phyloP scores from a whole-genome alignment of 352 stramenopile genomes.

The Globisporangium orthogonon region DNA sequence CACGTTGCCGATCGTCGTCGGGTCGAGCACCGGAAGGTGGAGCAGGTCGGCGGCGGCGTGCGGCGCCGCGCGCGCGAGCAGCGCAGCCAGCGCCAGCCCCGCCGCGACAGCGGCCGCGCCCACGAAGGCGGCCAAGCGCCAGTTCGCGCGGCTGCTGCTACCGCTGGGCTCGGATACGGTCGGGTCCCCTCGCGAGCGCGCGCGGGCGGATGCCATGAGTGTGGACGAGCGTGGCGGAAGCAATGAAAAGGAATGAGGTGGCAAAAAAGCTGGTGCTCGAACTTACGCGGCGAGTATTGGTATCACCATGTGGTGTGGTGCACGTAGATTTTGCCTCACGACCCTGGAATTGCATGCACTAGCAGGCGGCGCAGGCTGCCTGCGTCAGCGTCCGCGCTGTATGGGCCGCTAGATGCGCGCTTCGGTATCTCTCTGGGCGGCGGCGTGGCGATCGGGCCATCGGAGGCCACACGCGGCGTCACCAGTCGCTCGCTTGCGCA shows the following conservation, averaged over 20 bases:
- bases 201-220: slow-evolving; percentile 13
- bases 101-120: neutral
- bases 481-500: too few species aligned
- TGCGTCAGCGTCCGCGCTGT: too few species aligned
- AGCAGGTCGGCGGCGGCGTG: slow-evolving; percentile 6
- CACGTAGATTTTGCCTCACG: too few species aligned
- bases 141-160: neutral
- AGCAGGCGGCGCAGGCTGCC: too few species aligned
- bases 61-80: slow-evolving; percentile 6
- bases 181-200: slow-evolving; percentile 8
- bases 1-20: slow-evolving; percentile 64
- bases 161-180: neutral
- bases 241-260: neutral
- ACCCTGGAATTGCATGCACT: too few species aligned
- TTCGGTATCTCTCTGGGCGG: too few species aligned
- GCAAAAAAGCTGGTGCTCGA: neutral
- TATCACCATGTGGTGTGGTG: too few species aligned
- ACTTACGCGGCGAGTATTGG: too few species aligned
- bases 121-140: neutral
- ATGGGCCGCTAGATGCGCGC: too few species aligned
- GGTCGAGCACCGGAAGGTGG: slow-evolving; percentile 4
- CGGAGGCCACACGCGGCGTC: too few species aligned
- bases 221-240: neutral
- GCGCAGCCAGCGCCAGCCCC: slow-evolving; percentile 9
- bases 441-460: too few species aligned